These are phyloP conservation scores for Chalciporus piperatus DNA, from an alignment of 768 basidiomycete species.

Conservation along the genomic window DNA sequence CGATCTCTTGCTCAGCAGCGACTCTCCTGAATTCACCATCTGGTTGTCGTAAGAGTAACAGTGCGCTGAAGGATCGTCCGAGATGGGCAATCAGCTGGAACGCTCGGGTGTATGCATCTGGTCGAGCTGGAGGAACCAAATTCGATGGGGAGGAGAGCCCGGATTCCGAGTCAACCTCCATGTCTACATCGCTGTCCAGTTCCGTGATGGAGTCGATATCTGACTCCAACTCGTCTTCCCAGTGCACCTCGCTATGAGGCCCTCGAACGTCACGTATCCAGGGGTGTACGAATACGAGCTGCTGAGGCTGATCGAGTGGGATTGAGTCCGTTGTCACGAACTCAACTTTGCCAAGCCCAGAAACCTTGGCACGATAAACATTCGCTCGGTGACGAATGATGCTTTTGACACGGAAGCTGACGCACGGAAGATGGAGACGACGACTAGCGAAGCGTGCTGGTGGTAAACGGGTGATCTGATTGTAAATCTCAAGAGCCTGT, in stretches of 20 bases:
- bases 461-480: neutral
- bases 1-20: neutral
- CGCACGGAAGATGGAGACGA: constrained; percentile 3
- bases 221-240: neutral
- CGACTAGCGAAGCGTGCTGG: constrained; percentile 3
- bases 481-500: neutral
- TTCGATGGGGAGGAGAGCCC: neutral
- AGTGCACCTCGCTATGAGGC: neutral
- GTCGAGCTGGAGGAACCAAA: neutral
- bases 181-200: neutral
- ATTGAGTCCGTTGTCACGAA: neutral
- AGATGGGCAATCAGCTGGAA: constrained; percentile 4
- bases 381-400: neutral
- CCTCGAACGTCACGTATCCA: constrained; percentile 9
- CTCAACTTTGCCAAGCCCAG: constrained; percentile 1
- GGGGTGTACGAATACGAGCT: constrained; percentile 7
- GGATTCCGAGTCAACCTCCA: neutral
- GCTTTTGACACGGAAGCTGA: constrained; percentile 2
- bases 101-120: neutral
- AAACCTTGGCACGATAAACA: constrained; percentile 2
- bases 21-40: constrained; percentile 22
- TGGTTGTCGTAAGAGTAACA: constrained; percentile 24
- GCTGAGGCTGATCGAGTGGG: neutral
- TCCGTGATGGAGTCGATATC: neutral
- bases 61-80: neutral